These are phyloP conservation scores for Suaeda aralocaspica DNA, from an alignment of 148 eudicot genomes.

Conservation along the genomic window DNA sequence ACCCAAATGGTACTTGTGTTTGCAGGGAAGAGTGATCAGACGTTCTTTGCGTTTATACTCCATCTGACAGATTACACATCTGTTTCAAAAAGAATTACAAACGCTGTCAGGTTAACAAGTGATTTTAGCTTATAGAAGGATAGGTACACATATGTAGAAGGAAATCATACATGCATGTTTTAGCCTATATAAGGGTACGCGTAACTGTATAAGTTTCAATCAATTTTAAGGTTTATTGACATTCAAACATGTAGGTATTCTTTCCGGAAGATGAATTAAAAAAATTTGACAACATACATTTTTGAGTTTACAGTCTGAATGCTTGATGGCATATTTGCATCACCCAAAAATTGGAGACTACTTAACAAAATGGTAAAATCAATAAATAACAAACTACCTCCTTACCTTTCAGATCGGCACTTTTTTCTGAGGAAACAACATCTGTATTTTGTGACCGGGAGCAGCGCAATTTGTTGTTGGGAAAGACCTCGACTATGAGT, in stretches of 20 bases:
- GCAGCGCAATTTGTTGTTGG: conserved; percentile 61
- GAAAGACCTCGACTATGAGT: conserved; percentile 93
- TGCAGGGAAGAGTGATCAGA: conserved; percentile 80
- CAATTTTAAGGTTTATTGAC: too few species aligned
- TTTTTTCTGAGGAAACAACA: conserved; percentile 71
- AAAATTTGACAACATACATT: background rate
- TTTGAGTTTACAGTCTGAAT: background rate
- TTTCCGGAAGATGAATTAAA: too few species aligned
- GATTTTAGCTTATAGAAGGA: background rate
- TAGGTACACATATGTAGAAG: too few species aligned
- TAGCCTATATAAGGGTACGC: background rate
- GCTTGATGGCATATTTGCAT: background rate
- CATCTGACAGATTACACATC: conserved; percentile 99
- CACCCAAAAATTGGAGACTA: background rate
- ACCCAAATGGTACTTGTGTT: conserved; percentile 72
- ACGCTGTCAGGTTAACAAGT: background rate
- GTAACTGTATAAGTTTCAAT: too few species aligned
- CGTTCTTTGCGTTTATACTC: conserved; percentile 78
- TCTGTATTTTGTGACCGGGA: conserved; percentile 77
- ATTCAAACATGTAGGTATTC: too few species aligned
- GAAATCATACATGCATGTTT: too few species aligned
- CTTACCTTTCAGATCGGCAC: conserved; percentile 67
- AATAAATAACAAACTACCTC: background rate
- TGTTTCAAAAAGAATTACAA: conserved; percentile 23
- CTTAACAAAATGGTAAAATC: background rate